A percentile compares a stretch with the other conserved stretches of the same genome.
These are phyloP conservation scores for Coniochaeta ligniaria DNA, from an alignment of 2,329 filamentous ascomycete genomes.

Conservation along the genomic window DNA sequence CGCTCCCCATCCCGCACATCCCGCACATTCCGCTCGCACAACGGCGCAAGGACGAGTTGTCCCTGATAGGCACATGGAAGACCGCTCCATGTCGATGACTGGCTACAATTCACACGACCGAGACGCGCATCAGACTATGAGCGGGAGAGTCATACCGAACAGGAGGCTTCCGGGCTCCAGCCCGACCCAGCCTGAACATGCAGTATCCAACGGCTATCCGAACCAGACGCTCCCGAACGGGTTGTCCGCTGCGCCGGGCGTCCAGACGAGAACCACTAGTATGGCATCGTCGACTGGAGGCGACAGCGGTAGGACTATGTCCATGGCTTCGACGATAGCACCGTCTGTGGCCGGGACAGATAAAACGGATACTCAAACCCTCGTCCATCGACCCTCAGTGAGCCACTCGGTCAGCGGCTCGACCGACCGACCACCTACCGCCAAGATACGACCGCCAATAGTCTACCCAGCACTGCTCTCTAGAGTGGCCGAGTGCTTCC, in stretches of 20 bases:
- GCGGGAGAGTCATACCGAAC: constrained; percentile 82
- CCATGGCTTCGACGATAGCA: constrained; percentile 80
- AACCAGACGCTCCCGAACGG: constrained; percentile 23
- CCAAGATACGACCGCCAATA: constrained; percentile 66
- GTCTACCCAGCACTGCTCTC: constrained; percentile 93
- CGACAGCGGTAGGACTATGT: constrained; percentile 65
- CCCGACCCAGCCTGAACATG: constrained; percentile 10
- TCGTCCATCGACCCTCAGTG: constrained; percentile 49
- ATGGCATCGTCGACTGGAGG: constrained; percentile 48
- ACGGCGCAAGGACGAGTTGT: constrained; percentile 89
- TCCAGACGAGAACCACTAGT: constrained; percentile 52
- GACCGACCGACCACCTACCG: constrained; percentile 45
- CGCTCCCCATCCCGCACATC: constrained; percentile 34
- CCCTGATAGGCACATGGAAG: constrained; percentile 75
- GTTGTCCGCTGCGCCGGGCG: constrained; percentile 40
- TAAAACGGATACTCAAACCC: constrained; percentile 33
- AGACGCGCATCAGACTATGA: constrained; percentile 86
- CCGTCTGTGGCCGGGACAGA: constrained; percentile 56
- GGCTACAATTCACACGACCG: constrained; percentile 64
- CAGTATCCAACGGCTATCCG: constrained; percentile 18
- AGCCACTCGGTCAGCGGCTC: constrained; percentile 41
- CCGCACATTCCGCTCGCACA: constrained; percentile 54
- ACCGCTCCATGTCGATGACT: constrained; percentile 94
- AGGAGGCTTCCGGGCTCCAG: constrained; percentile 40
- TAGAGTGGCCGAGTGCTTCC: constrained; percentile 87